Conservation (phyloP, 2,329 filamentous ascomycete species). For the Trichoderma sp. region DNA sequence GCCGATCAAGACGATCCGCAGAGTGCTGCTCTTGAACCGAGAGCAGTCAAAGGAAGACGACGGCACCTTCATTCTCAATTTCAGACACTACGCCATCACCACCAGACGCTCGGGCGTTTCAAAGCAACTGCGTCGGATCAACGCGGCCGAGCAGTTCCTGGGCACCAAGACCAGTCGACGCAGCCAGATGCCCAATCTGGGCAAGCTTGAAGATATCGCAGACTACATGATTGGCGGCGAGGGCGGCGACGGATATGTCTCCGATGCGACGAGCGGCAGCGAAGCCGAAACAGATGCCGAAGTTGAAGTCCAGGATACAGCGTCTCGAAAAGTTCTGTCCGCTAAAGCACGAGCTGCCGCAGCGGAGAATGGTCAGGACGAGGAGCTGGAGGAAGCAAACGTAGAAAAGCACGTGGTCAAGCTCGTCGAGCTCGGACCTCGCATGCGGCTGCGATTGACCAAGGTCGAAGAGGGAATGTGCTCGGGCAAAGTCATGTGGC, state of each 20-base stretch:
- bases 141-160: conserved; percentile 78
- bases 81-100: conserved; percentile 93
- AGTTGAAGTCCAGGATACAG: conserved; percentile 73
- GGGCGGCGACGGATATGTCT: conserved; percentile 74
- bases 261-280: conserved; percentile 79
- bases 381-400: conserved; percentile 48
- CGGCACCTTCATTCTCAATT: conserved; percentile 75
- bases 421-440: conserved; percentile 84
- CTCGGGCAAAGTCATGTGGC: conserved; percentile 91
- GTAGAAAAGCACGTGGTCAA: conserved; percentile 88
- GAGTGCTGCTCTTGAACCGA: conserved; percentile 86
- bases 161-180: conserved; percentile 60
- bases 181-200: conserved; percentile 76
- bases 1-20: conserved; percentile 85
- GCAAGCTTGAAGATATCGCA: conserved; percentile 86
- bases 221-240: conserved; percentile 90
- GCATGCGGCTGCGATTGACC: conserved; percentile 82
- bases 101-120: conserved; percentile 83
- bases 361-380: conserved; percentile 39
- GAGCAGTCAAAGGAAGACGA: conserved; percentile 60
- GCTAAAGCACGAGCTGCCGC: conserved; percentile 46
- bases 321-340: conserved; percentile 60
- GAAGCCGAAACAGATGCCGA: conserved; percentile 94
- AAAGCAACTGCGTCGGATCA: conserved; percentile 76
- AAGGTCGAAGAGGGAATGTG: conserved; percentile 97